phyloP scores from a whole-genome alignment of 139 green algal species.

The Trebouxia sp. region DNA sequence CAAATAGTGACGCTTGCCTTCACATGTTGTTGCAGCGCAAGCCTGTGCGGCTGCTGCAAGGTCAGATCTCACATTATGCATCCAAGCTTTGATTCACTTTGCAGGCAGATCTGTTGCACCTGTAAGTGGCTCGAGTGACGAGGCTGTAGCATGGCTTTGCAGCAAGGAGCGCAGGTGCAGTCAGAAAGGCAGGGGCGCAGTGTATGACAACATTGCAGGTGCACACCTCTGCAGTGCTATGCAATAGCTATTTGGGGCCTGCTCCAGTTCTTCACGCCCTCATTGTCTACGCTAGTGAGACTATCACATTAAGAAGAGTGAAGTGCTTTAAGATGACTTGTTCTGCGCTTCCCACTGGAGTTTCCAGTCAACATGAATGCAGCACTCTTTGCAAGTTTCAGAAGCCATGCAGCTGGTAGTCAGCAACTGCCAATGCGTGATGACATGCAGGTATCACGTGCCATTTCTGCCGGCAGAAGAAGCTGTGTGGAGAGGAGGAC shows the following conservation, averaged over 20 bases:
- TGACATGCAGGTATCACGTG: conserved; percentile 59
- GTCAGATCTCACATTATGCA: background rate
- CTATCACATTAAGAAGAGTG: too few species aligned
- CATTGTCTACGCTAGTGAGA: too few species aligned
- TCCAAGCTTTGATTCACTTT: background rate
- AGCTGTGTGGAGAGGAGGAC: conserved; percentile 68
- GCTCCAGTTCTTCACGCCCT: background rate
- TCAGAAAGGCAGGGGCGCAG: background rate
- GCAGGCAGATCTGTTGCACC: background rate
- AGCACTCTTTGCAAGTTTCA: background rate
- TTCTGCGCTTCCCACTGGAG: background rate
- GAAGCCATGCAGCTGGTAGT: background rate
- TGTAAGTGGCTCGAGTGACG: background rate
- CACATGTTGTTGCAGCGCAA: background rate
- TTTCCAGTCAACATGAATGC: background rate
- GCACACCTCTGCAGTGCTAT: too few species aligned
- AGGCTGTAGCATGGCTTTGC: background rate
- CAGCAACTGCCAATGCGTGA: background rate
- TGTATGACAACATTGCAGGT: conserved; percentile 9
- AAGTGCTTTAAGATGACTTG: background rate
- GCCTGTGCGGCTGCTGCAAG: background rate
- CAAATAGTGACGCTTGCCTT: too few species aligned
- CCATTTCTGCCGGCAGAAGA: conserved; percentile 83
- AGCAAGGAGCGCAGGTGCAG: conserved; percentile 1
- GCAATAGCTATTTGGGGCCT: background rate